Conservation (phyloP, 2,329 filamentous ascomycete genomes). For the Ciborinia camelliae region DNA sequence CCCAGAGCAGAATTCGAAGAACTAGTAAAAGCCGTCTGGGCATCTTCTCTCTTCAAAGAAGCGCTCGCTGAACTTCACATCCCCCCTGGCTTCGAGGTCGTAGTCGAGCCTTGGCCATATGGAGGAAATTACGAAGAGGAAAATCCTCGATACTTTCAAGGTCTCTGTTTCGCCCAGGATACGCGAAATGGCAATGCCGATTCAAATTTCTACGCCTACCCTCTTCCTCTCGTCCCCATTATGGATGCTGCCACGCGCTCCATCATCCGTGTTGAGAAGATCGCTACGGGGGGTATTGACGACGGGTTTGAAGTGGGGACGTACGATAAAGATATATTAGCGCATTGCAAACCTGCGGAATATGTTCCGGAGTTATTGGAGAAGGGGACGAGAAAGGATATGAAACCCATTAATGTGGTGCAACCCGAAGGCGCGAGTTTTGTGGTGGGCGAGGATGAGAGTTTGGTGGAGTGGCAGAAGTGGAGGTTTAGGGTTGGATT, state of each 20-base stretch:
- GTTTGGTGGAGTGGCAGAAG: slow-evolving; percentile 49
- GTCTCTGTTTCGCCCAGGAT: slow-evolving; percentile 51
- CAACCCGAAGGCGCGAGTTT: slow-evolving; percentile 63
- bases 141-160: slow-evolving; percentile 51
- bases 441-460: slow-evolving; percentile 44
- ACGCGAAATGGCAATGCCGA: slow-evolving; percentile 28
- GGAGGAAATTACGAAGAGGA: slow-evolving; percentile 45
- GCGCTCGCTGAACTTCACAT: slow-evolving; percentile 42
- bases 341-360: slow-evolving; percentile 39
- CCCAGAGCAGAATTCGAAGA: neutral
- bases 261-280: slow-evolving; percentile 47
- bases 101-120: slow-evolving; percentile 54
- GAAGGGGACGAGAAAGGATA: slow-evolving; percentile 42
- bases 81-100: slow-evolving; percentile 51
- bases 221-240: slow-evolving; percentile 47
- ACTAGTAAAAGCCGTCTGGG: neutral
- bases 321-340: slow-evolving; percentile 45
- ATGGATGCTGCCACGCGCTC: slow-evolving; percentile 47
- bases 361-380: slow-evolving; percentile 43
- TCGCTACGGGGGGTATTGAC: slow-evolving; percentile 39
- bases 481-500: slow-evolving; percentile 62
- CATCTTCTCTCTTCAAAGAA: neutral
- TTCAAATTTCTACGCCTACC: slow-evolving; percentile 49
- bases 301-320: slow-evolving; percentile 45
- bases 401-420: slow-evolving; percentile 59